These are phyloP conservation scores for Starmerella bacillaris DNA, from an alignment of 805 yeast genomes.

Conservation along the genomic window DNA sequence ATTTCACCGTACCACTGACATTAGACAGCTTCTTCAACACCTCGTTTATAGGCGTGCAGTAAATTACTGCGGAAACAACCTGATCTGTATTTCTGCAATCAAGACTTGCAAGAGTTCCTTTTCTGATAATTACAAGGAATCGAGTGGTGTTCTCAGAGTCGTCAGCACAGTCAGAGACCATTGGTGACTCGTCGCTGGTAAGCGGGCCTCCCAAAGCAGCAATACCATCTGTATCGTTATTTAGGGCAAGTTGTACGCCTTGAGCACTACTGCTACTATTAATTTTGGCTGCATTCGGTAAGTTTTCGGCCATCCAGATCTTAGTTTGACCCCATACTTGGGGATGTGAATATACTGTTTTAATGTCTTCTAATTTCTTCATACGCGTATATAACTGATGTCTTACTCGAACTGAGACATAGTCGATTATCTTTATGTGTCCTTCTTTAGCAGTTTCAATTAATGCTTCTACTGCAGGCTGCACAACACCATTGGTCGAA, in stretches of 20 bases:
- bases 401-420: conserved; percentile 64
- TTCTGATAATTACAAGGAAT: conserved; percentile 35
- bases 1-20: not conserved
- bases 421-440: conserved; percentile 43
- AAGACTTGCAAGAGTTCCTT: not conserved
- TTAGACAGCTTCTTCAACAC: not conserved
- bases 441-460: conserved; percentile 29
- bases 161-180: conserved; percentile 49
- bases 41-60: not conserved
- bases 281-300: conserved; percentile 29
- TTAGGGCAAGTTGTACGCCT: conserved; percentile 53
- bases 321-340: conserved; percentile 94
- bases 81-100: not conserved
- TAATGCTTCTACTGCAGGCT: conserved; percentile 62
- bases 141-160: conserved; percentile 63
- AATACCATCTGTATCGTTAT: conserved; percentile 35
- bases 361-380: conserved; percentile 28
- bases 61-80: not conserved
- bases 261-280: conserved; percentile 69
- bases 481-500: conserved; percentile 89
- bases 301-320: conserved; percentile 30
- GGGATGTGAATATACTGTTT: conserved; percentile 70
- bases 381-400: conserved; percentile 48
- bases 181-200: conserved; percentile 40
- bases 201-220: conserved; percentile 49